Evolutionary conservation across 352 stramenopile species (phyloP).

Genomic region (Phytophthora parvispora): DNA sequence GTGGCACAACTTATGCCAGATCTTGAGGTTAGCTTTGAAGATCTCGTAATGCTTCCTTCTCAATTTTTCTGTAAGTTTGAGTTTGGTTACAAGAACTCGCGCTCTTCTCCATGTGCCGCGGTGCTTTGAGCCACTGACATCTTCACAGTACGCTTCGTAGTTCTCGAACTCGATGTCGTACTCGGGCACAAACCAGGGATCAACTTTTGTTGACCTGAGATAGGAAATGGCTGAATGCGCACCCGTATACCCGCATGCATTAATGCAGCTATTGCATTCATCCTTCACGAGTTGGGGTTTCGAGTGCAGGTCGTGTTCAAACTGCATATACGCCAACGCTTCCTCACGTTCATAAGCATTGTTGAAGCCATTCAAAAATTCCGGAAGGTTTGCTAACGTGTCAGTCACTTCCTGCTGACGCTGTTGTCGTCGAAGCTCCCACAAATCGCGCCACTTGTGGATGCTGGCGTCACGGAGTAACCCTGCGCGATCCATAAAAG

Average conservation of each 20-base stretch:
- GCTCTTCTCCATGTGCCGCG: not conserved
- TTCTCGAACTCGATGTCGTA: not conserved
- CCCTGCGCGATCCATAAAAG: not conserved
- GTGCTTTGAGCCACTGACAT: not conserved
- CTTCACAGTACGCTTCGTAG: not conserved
- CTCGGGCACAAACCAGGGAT: not conserved
- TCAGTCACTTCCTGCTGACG: not conserved
- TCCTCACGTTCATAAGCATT: conserved; percentile 2
- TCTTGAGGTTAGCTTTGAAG: not conserved
- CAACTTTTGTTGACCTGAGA: not conserved
- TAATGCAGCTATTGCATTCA: not conserved
- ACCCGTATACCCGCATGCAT: not conserved
- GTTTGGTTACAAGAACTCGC: not conserved
- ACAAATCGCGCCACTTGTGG: conserved; percentile 9
- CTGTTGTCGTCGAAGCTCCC: not conserved
- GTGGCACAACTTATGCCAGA: conserved; percentile 9
- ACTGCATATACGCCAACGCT: conserved; percentile 7
- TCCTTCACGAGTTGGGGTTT: not conserved
- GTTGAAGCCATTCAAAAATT: not conserved
- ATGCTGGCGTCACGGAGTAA: not conserved
- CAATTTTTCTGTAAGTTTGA: not conserved
- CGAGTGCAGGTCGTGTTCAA: conserved; percentile 1
- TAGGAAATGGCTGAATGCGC: not conserved
- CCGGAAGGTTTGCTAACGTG: not conserved
- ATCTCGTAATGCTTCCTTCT: not conserved